A percentile compares a stretch with the other conserved stretches of the same genome.
phyloP scores from a whole-genome alignment of 78 protist species.

The Tieghemostelium lacteum region DNA sequence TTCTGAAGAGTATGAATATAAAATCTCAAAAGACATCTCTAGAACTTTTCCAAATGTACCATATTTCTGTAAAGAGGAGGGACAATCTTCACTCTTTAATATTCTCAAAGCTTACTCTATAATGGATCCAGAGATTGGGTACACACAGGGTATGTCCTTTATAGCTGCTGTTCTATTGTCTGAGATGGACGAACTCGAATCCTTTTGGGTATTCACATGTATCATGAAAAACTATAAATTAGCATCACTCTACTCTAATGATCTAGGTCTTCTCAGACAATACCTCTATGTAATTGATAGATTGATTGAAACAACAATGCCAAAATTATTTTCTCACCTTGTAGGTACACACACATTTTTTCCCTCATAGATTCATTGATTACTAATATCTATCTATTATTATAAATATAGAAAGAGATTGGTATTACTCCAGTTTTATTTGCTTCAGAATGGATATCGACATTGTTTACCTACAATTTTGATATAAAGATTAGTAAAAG shows the following conservation, averaged over 20 bases:
- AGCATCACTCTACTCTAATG: constrained; percentile 37
- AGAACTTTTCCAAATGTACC: constrained; percentile 64
- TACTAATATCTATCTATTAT: neutral
- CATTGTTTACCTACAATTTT: constrained; percentile 68
- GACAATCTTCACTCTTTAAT: constrained; percentile 54
- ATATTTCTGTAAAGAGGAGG: constrained; percentile 29
- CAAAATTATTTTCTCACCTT: constrained; percentile 63
- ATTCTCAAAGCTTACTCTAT: constrained; percentile 57
- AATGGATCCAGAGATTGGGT: constrained; percentile 76
- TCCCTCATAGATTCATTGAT: neutral
- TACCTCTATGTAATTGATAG: constrained; percentile 66
- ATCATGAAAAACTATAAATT: constrained; percentile 46
- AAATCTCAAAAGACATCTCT: constrained; percentile 62
- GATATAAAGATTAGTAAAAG: constrained; percentile 41
- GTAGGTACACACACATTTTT: neutral
- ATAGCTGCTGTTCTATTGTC: constrained; percentile 45
- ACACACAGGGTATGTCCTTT: constrained; percentile 73
- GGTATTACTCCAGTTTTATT: constrained; percentile 76
- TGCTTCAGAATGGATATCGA: constrained; percentile 79
- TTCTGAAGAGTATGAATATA: constrained; percentile 57
- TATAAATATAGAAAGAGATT: constrained; percentile 33
- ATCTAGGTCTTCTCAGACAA: constrained; percentile 21
- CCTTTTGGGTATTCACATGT: constrained; percentile 53
- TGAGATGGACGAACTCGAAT: constrained; percentile 72
- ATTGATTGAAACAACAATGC: constrained; percentile 49